Conservation (phyloP, 2,329 filamentous ascomycete species). For the Whalleya microplaca region DNA sequence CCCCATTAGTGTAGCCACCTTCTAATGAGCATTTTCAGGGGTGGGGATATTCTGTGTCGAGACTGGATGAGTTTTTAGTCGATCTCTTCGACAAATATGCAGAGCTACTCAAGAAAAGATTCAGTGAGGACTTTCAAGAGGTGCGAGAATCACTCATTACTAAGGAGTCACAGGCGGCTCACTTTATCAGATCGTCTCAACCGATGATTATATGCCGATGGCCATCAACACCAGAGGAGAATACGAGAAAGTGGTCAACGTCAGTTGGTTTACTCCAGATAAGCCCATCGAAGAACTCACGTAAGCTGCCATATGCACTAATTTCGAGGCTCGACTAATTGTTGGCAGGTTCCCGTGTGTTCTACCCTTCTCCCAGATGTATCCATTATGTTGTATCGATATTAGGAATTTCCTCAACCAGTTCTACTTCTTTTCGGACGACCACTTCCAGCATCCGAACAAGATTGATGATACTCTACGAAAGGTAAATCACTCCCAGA, state of each 20-base stretch:
- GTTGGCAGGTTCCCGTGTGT: slow-evolving; percentile 81
- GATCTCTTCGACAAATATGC: slow-evolving; percentile 93
- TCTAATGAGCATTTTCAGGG: slow-evolving; percentile 53
- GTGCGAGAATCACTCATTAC: slow-evolving; percentile 43
- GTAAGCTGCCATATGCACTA: slow-evolving; percentile 49
- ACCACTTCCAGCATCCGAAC: slow-evolving; percentile 89
- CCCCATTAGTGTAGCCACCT: neutral
- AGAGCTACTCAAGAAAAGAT: slow-evolving; percentile 84
- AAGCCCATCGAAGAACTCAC: slow-evolving; percentile 74
- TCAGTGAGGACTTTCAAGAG: slow-evolving; percentile 95
- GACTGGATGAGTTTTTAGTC: slow-evolving; percentile 84
- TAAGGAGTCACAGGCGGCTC: slow-evolving; percentile 24
- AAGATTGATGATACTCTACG: slow-evolving; percentile 91
- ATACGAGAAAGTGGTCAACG: slow-evolving; percentile 93
- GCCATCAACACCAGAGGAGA: slow-evolving; percentile 88
- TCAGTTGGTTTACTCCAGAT: slow-evolving; percentile 93
- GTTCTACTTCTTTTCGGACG: slow-evolving; percentile 96
- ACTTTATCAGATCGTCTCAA: slow-evolving; percentile 67
- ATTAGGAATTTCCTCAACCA: slow-evolving; percentile 97
- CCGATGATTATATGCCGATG: slow-evolving; percentile 99
- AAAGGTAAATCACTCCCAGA: slow-evolving; percentile 54
- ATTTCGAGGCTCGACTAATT: slow-evolving; percentile 26
- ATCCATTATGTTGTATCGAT: slow-evolving; percentile 96
- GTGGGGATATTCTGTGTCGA: slow-evolving; percentile 84
- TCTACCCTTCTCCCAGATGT: slow-evolving; percentile 99